Evolutionary conservation across 352 stramenopile species (phyloP).

Genomic region (Globisporangium recalcitrans): DNA sequence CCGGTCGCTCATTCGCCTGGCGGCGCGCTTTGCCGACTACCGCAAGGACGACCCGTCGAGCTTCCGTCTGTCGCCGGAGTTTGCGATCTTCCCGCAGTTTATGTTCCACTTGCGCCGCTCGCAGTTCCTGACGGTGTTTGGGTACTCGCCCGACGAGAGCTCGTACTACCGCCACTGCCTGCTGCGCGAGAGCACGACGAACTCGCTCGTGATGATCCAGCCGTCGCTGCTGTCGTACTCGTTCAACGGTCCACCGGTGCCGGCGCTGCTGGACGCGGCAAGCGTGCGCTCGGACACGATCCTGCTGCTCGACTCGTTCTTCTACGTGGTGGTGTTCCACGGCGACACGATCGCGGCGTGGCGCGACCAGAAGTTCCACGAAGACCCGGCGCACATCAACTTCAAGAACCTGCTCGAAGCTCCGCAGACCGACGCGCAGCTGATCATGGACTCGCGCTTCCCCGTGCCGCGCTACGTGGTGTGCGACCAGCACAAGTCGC

Average conservation of each 20-base stretch:
- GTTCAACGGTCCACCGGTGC: constrained; percentile 89
- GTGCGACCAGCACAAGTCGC: constrained; percentile 99
- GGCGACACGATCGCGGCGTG: constrained; percentile 99
- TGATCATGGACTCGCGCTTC: constrained; percentile 99
- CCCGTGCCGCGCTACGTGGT: constrained; percentile 98
- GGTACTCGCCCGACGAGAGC: constrained; percentile 98
- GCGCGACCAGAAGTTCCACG: constrained; percentile 95
- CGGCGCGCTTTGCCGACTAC: constrained; percentile 98
- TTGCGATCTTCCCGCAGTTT: constrained; percentile 99
- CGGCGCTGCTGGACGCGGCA: constrained; percentile 84
- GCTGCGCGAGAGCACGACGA: constrained; percentile 94
- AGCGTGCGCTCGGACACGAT: constrained; percentile 97
- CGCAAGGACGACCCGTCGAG: constrained; percentile 95
- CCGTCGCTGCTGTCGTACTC: constrained; percentile 98
- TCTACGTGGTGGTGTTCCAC: constrained; percentile 99
- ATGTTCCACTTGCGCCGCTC: constrained; percentile 99
- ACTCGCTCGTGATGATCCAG: constrained; percentile 99
- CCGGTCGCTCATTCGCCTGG: constrained; percentile 97
- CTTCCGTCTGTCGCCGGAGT: constrained; percentile 96
- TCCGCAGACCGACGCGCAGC: constrained; percentile 96
- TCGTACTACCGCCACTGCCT: constrained; percentile 96
- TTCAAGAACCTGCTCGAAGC: constrained; percentile 98
- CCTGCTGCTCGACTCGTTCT: constrained; percentile 99
- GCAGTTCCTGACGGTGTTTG: constrained; percentile 99
- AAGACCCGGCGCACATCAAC: constrained; percentile 94